Base-by-base conservation (phyloP, 257 asterid species). In the Dorcoceras hygrometricum region DNA sequence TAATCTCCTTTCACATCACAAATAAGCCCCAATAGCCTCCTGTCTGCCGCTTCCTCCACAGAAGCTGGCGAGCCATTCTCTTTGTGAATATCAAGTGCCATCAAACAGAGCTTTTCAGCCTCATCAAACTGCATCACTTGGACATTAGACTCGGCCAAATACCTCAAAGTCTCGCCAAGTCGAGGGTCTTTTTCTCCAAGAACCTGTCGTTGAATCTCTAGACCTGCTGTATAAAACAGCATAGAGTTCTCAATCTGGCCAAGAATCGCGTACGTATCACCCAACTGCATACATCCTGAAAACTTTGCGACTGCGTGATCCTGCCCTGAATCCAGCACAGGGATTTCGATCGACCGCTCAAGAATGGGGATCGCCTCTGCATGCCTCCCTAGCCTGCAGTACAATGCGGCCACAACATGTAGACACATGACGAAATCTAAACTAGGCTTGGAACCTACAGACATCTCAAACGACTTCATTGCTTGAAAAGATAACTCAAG, bases 231-330 rank as follows among this genome's bases (percentile, higher is more conserved):
- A 57, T 94, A 94, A 9, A 81, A 78, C 50, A 85, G 66, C 23
- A 90, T 79, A 0, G 99, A 90, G 53, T 87, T 88, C 85, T 90
- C 95, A 9, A 90, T 81, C 75, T 88, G 89, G 2, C 99, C 96
- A 3, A 82, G 75, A 95, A 88, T 85, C 3, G 96, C 96, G 67
- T 88, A 83, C 0, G 93, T 94, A 65, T 94, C 99, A 2, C 98
- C 99, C 32, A 94, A 68, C 73, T 94, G 99, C 99, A 94, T 94
- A 76, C 93, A 85, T 27, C 99, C 99, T 0, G 98, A 85, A 61
- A 94, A 94, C 68, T 94, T 94, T 0, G 99, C 99, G 6, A 90
- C 88, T 19, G 96, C 91, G 14, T 94, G 99, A 43, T 78, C 79
- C 63, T 82, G 87, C 68, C 95, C 96, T 68, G 80, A 75, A 65